Evolutionary conservation across 306 rosid species (phyloP).

Genomic region (Comarum palustre): DNA sequence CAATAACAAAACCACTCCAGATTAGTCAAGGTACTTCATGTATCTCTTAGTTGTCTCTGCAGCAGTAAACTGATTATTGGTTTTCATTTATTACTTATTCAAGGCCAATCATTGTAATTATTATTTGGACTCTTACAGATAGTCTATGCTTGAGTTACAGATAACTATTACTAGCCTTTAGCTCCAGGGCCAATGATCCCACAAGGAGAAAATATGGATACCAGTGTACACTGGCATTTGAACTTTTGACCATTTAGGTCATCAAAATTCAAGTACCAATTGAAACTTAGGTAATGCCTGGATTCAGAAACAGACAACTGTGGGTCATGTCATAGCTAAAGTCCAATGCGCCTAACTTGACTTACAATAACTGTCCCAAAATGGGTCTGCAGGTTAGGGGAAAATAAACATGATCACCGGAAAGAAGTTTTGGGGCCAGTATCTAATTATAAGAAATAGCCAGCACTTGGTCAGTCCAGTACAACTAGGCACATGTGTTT

Average conservation of each 20-base stretch:
- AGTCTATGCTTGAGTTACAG: not conserved
- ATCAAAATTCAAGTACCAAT: not conserved
- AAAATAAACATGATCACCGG: conserved; percentile 38
- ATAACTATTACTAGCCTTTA: not conserved
- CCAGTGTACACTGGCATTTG: not conserved
- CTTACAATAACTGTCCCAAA: conserved; percentile 35
- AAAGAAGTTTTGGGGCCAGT: conserved; percentile 48
- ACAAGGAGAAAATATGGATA: not conserved
- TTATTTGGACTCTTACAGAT: not conserved
- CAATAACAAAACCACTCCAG: not conserved
- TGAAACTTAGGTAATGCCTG: conserved; percentile 14
- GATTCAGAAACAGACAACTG: conserved; percentile 31
- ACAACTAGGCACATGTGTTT: conserved; percentile 51
- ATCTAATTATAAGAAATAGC: conserved; percentile 29
- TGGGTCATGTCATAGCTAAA: conserved; percentile 26
- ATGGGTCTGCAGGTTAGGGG: conserved; percentile 32
- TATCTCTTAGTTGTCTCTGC: not conserved
- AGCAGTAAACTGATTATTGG: not conserved
- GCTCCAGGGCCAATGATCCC: conserved; percentile 12
- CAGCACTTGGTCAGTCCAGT: conserved; percentile 50
- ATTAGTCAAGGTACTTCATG: not conserved
- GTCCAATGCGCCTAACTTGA: conserved; percentile 34
- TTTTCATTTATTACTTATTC: conserved; percentile 1
- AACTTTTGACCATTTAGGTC: not conserved
- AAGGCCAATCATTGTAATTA: conserved; percentile 1